These are phyloP conservation scores for Ensete ventricosum DNA, from an alignment of 176 grass and related monocot genomes.

Conservation along the genomic window DNA sequence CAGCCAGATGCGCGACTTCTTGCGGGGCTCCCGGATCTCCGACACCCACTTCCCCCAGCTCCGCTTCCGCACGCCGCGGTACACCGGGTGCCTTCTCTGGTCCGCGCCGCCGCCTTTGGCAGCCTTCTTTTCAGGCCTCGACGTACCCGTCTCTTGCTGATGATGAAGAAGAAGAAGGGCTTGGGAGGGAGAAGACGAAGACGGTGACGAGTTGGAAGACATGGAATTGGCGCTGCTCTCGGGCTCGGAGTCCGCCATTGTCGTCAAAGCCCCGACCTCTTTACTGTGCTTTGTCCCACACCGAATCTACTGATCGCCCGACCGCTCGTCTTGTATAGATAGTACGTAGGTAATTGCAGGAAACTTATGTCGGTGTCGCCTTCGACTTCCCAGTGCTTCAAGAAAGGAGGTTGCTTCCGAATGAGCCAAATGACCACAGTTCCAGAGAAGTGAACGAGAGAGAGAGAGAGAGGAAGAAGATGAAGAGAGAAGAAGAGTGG, in stretches of 20 bases:
- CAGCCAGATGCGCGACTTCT: slow-evolving; percentile 98
- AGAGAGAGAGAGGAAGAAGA: too few relatives aligned
- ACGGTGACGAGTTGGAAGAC: not conserved
- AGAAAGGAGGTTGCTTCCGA: too few relatives aligned
- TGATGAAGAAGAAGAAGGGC: not conserved
- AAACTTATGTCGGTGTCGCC: too few relatives aligned
- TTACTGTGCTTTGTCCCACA: not conserved
- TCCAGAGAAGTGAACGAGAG: too few relatives aligned
- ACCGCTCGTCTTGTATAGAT: too few relatives aligned
- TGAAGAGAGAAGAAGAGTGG: too few relatives aligned
- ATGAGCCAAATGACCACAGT: too few relatives aligned
- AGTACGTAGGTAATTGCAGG: too few relatives aligned
- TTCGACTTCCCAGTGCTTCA: too few relatives aligned
- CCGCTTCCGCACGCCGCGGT: slow-evolving; percentile 71
- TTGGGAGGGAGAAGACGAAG: not conserved
- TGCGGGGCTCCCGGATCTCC: slow-evolving; percentile 92
- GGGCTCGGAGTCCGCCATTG: not conserved
- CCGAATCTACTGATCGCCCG: too few relatives aligned
- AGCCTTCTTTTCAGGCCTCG: not conserved
- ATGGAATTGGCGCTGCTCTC: not conserved
- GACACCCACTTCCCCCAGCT: slow-evolving; percentile 97
- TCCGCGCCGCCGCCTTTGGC: not conserved
- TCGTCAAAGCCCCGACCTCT: not conserved
- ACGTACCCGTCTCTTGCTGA: not conserved
- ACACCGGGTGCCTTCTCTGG: slow-evolving; percentile 21